phyloP scores from a whole-genome alignment of 306 rosid species.

The Acacia acuminata region DNA sequence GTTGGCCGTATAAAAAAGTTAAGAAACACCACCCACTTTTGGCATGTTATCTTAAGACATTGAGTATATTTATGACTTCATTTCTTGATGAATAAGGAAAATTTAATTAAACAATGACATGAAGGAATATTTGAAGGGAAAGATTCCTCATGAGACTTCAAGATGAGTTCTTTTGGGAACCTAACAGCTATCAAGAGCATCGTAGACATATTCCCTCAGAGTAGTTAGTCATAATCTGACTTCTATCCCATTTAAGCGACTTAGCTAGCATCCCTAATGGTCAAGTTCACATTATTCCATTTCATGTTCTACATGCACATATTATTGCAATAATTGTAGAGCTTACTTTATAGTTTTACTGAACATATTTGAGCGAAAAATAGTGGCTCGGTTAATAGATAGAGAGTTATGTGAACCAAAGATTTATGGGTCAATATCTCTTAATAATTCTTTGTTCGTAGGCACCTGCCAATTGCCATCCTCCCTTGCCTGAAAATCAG shows the following conservation, averaged over 20 bases:
- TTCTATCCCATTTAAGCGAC: slow-evolving; percentile 6
- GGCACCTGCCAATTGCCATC: background rate
- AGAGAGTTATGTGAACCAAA: background rate
- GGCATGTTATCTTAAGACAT: background rate
- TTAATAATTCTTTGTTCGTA: background rate
- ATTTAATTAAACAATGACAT: background rate
- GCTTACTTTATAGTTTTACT: background rate
- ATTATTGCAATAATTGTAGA: background rate
- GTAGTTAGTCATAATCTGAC: slow-evolving; percentile 15
- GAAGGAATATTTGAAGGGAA: background rate
- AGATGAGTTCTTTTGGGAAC: slow-evolving; percentile 1
- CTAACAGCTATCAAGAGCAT: background rate
- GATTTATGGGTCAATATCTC: background rate
- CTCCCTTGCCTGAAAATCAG: background rate
- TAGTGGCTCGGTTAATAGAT: background rate
- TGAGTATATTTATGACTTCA: background rate
- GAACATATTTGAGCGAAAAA: background rate
- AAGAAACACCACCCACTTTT: slow-evolving; percentile 25
- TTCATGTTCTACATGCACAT: slow-evolving; percentile 9
- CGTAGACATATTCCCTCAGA: slow-evolving; percentile 19
- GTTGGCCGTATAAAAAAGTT: slow-evolving; percentile 8
- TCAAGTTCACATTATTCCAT: slow-evolving; percentile 29
- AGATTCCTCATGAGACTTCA: slow-evolving; percentile 27
- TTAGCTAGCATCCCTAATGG: slow-evolving; percentile 11
- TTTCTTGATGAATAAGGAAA: slow-evolving; percentile 14